Conservation (phyloP, 495 filamentous ascomycete genomes). For the Ramalina intermedia region DNA sequence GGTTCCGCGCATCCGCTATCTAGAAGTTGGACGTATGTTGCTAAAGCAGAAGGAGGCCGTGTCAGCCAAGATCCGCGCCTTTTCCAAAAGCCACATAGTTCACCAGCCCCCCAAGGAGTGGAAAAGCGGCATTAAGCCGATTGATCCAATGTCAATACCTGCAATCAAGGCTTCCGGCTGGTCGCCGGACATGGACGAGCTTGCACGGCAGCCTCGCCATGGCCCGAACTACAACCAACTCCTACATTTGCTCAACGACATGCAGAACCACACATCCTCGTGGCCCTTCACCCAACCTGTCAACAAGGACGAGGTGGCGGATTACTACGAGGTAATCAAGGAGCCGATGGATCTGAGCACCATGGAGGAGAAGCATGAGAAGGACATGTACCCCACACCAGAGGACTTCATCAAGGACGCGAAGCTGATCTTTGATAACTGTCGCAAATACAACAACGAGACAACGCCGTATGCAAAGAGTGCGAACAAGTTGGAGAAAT, state of each 20-base stretch:
- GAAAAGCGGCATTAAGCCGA: conserved; percentile 52
- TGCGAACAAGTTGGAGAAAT: conserved; percentile 91
- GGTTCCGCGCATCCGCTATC: conserved; percentile 87
- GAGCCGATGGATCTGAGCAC: conserved; percentile 95
- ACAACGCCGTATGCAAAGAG: conserved; percentile 89
- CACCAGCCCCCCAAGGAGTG: conserved; percentile 76
- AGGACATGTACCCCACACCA: conserved; percentile 77
- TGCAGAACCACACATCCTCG: conserved; percentile 80
- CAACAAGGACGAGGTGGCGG: conserved; percentile 84
- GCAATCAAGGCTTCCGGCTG: conserved; percentile 84
- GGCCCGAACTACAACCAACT: conserved; percentile 93
- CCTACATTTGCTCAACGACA: conserved; percentile 80
- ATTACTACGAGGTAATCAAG: conserved; percentile 97
- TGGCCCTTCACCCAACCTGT: conserved; percentile 96
- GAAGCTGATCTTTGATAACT: conserved; percentile 86
- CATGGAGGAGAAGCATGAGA: conserved; percentile 92
- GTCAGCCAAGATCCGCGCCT: conserved; percentile 83
- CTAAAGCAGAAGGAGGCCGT: conserved; percentile 94
- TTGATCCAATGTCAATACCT: conserved; percentile 68
- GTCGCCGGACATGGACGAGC: conserved; percentile 93
- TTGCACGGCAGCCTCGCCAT: conserved; percentile 91
- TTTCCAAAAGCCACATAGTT: conserved; percentile 75
- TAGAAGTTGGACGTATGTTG: conserved; percentile 88
- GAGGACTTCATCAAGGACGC: conserved; percentile 92
- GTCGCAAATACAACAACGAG: conserved; percentile 90